Evolutionary conservation across 805 yeast genomes (phyloP).

Genomic region (Kodamaea kaohsiungensis): DNA sequence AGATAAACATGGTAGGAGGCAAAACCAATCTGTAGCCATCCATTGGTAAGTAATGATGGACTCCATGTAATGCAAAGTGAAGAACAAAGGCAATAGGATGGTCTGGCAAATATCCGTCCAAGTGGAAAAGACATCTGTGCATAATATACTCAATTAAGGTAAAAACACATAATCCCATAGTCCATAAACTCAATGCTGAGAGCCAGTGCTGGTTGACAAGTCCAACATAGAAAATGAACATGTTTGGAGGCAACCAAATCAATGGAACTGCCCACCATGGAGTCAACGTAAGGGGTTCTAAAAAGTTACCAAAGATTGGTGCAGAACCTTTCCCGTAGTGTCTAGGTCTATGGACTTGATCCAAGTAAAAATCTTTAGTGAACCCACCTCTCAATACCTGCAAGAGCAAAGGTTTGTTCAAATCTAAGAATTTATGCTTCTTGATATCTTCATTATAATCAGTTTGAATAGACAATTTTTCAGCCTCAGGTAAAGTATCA

Average conservation of each 20-base stretch:
- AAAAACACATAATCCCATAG: constrained; percentile 87
- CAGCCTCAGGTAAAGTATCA: constrained; percentile 72
- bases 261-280: constrained; percentile 95
- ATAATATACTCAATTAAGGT: constrained; percentile 83
- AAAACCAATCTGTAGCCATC: constrained; percentile 88
- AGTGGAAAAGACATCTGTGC: constrained; percentile 92
- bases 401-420: constrained; percentile 73
- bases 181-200: constrained; percentile 59
- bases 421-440: constrained; percentile 84
- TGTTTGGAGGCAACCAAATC: constrained; percentile 83
- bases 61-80: constrained; percentile 91
- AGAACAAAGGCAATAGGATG: constrained; percentile 74
- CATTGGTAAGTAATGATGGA: constrained; percentile 98
- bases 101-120: constrained; percentile 85
- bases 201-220: constrained; percentile 46
- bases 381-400: constrained; percentile 80
- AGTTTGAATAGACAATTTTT: constrained; percentile 72
- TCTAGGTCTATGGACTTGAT: constrained; percentile 96
- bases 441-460: constrained; percentile 70
- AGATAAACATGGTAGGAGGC: constrained; percentile 86
- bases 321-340: constrained; percentile 98
- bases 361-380: constrained; percentile 86
- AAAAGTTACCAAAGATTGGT: constrained; percentile 88
- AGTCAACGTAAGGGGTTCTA: constrained; percentile 88
- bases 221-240: constrained; percentile 63